These are phyloP conservation scores for Sclerotinia borealis DNA, from an alignment of 2,329 filamentous ascomycete genomes.

Conservation along the genomic window DNA sequence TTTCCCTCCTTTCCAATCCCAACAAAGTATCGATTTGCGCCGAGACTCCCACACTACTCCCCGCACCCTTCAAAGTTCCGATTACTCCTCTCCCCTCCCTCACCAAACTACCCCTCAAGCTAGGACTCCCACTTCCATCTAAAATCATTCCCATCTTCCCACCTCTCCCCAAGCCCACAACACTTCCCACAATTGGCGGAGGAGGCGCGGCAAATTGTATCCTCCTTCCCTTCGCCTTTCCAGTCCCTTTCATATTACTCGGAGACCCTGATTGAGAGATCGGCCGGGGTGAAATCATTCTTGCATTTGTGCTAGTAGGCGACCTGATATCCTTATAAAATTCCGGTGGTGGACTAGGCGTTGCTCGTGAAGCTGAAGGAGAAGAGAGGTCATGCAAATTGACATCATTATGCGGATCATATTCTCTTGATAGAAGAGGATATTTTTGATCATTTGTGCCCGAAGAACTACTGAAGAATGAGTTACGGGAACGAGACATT, in stretches of 20 bases:
- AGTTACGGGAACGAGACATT: conserved; percentile 7
- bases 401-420: not conserved
- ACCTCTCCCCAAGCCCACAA: conserved; percentile 7
- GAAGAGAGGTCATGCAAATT: conserved; percentile 6
- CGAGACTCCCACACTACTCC: not conserved
- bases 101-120: not conserved
- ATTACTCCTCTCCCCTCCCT: not conserved
- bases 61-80: not conserved
- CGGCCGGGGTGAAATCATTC: not conserved
- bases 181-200: conserved; percentile 26
- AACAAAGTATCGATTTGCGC: conserved; percentile 32
- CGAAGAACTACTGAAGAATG: conserved; percentile 4
- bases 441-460: not conserved
- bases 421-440: not conserved
- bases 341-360: conserved; percentile 1
- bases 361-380: not conserved
- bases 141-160: not conserved
- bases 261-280: not conserved
- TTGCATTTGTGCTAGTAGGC: not conserved
- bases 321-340: conserved; percentile 9
- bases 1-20: conserved; percentile 42
- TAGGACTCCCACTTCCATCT: not conserved
- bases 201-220: conserved; percentile 30
- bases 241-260: not conserved
- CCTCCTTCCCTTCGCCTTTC: conserved; percentile 11